Evolutionary conservation across 345 rosid species (phyloP), one percentile per base, ranked within the genome.

Genomic region (Arabis alpina): DNA sequence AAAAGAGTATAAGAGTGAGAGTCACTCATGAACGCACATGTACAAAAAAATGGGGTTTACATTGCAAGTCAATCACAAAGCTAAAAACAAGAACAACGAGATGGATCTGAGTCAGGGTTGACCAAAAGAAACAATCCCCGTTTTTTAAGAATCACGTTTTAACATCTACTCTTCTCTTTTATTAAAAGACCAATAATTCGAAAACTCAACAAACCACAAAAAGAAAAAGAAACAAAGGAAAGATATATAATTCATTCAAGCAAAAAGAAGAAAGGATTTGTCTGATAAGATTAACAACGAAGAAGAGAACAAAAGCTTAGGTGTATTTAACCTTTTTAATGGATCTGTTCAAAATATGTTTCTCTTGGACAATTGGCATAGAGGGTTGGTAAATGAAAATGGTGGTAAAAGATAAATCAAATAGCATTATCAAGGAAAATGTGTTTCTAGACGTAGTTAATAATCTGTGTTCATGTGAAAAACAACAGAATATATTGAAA

Each of bases 1-100:
- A 44, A 51, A 41, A 70, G 40, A 70, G 50, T 30, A 49, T 13
- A 51, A 52, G 75, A 71, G 62, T 71, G 62, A 62, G 37, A 62
- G 40, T 71, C 55, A 62, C 69, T 62, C 61, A 71, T 44, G 27
- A 71, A 36, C 55, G 39, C 75, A 71, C 69, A 71, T 71, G 69
- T 25, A 23, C 11, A 30, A n/a, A 12, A 11, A 25, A 27, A 37
- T 43, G 25, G 24, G 5, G 39, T 49, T 70, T 40, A 54, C 52
- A 61, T 27, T 8, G 11, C 49, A 50, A 70, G 60, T 70, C 74
- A 70, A 70, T 34, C 37, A 51, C 50, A 66, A 48, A 63, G 32
- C 32, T 15, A 47, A 37, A 23, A 57, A 55, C 14, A 70, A 60
- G 14, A 50, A 70, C 3, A 50, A 70, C 4, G 19, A 70, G 30